Evolutionary conservation across 768 basidiomycete genomes (phyloP), one percentile per base, ranked within the genome.

Genomic region (Tricholoma sp.): DNA sequence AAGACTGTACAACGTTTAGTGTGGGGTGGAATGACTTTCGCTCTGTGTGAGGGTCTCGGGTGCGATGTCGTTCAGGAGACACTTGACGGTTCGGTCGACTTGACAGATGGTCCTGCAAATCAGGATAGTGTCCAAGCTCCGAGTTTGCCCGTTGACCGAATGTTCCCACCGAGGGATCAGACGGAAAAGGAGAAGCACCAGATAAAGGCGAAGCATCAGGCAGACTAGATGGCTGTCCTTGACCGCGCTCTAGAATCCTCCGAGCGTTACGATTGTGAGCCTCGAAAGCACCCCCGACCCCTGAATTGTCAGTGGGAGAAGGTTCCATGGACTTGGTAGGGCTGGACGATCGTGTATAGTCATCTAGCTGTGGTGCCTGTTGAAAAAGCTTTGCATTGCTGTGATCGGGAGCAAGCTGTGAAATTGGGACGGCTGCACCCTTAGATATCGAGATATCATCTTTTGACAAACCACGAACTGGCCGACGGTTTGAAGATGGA

Each of bases 101-200:
- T 54, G 39, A 31, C 29, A 17, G 37, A 32, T 71, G 62, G 42
- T 81, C 79, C 52, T 72, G 73, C 57, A 84, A 67, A 70, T 91
- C 91, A 42, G 84, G 65, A 68, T 93, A 92, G 65, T 92, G 86
- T 4, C 91, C 91, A 44, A 91, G 75, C 67, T 91, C 91, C 28
- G 91, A 93, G 66, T 86, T 90, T 6, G 90, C 82, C 50, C 89
- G 83, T 58, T 79, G 80, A 18, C 70, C 68, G 66, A 68, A 13
- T 3, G 29, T 66, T 13, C 73, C 72, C 24, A 28, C 54, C 10
- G 54, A 53, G 24, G 62, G 58, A 39, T 74, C 76, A 52, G 66
- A 56, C 41, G 65, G 68, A 52, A 71, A 71, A 24, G 83, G 72
- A 6, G 80, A 83, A 17, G 74, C 85, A 34, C 76, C 81, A 2